phyloP scores from a whole-genome alignment of 345 rosid species.

The Draba incana region DNA sequence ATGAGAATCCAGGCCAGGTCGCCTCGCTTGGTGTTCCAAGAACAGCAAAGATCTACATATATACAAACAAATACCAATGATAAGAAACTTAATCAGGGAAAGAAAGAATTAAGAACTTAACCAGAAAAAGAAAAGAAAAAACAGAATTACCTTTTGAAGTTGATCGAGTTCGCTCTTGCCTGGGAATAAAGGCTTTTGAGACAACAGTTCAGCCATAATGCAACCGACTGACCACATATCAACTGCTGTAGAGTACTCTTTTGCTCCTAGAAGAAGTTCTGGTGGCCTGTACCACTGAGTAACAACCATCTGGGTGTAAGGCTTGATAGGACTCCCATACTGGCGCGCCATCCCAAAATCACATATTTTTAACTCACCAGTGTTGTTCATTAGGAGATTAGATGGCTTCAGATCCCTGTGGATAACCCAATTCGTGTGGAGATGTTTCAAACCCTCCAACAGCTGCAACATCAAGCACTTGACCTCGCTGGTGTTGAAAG shows the following conservation, averaged over 20 bases:
- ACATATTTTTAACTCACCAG: conserved; percentile 77
- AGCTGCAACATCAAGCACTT: conserved; percentile 88
- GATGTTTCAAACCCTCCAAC: conserved; percentile 78
- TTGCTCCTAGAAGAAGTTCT: conserved; percentile 78
- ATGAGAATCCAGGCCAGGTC: conserved; percentile 73
- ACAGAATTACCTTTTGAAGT: conserved; percentile 57
- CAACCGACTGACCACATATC: conserved; percentile 98
- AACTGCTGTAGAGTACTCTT: conserved; percentile 77
- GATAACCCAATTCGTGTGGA: conserved; percentile 91
- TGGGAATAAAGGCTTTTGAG: conserved; percentile 68
- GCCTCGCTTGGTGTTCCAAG: conserved; percentile 83
- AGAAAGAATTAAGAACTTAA: background rate
- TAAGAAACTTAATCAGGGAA: background rate
- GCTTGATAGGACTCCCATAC: conserved; percentile 85
- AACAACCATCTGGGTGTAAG: conserved; percentile 76
- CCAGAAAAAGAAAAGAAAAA: background rate
- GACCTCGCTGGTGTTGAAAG: conserved; percentile 86
- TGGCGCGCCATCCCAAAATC: conserved; percentile 91
- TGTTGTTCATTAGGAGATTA: conserved; percentile 78
- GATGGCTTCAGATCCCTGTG: conserved; percentile 93
- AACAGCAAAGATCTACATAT: conserved; percentile 57
- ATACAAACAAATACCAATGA: conserved; percentile 1
- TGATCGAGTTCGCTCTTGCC: conserved; percentile 79
- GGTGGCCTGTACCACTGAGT: conserved; percentile 93
- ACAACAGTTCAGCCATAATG: conserved; percentile 87